These are phyloP conservation scores for Prunus mongolica DNA, from an alignment of 306 rosid genomes.

Conservation along the genomic window DNA sequence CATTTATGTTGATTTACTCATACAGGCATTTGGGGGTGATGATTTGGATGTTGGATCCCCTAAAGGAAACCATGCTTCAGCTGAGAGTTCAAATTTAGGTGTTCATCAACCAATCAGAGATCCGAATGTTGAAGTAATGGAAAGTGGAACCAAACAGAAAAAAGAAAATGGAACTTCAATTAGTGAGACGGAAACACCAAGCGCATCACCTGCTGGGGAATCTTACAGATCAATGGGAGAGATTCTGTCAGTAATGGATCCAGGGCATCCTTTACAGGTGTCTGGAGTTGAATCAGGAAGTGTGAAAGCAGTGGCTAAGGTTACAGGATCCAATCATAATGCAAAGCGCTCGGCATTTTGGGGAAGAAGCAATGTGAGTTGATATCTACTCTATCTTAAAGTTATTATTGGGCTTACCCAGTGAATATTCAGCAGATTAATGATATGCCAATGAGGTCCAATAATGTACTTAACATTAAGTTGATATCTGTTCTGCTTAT, in stretches of 20 bases:
- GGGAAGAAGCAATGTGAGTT: conserved; percentile 97
- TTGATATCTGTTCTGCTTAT: too few species aligned
- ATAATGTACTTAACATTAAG: not conserved
- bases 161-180: conserved; percentile 44
- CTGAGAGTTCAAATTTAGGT: conserved; percentile 45
- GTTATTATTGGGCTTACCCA: not conserved
- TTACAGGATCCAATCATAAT: conserved; percentile 45
- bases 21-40: conserved; percentile 73
- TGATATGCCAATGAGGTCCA: not conserved
- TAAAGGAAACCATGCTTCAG: conserved; percentile 57
- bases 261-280: conserved; percentile 45
- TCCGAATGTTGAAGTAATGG: conserved; percentile 42
- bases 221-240: conserved; percentile 86
- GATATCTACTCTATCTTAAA: not conserved
- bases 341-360: conserved; percentile 80
- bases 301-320: conserved; percentile 65
- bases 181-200: conserved; percentile 53
- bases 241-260: conserved; percentile 80
- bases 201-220: conserved; percentile 58
- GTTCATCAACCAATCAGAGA: conserved; percentile 35
- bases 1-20: not conserved
- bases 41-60: conserved; percentile 84
- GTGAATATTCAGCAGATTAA: not conserved
- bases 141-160: conserved; percentile 56
- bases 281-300: conserved; percentile 54